Evolutionary conservation across 768 basidiomycete genomes (phyloP).

Genomic region (Mycena vulgaris): DNA sequence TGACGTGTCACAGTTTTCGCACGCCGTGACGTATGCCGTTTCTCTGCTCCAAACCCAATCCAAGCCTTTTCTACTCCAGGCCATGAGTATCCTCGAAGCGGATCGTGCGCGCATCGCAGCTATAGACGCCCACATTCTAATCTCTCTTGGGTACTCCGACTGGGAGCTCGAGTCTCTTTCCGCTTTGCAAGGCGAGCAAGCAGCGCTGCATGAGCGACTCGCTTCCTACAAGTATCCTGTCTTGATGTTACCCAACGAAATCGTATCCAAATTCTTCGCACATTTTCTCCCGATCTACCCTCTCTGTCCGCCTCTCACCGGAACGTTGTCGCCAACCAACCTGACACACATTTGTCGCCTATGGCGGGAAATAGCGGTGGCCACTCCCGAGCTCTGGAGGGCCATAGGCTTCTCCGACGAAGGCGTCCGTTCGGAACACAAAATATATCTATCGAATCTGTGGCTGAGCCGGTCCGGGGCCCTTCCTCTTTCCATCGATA

Average conservation of each 20-base stretch:
- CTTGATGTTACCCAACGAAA: background rate
- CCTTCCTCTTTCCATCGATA: background rate
- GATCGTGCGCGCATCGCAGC: no score
- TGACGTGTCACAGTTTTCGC: no score
- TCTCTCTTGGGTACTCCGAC: no score
- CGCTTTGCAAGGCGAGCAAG: background rate
- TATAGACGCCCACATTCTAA: no score
- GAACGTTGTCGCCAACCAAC: background rate
- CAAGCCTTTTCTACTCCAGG: no score
- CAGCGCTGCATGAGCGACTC: background rate
- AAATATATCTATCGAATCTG: no score
- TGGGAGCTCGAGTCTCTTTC: no score
- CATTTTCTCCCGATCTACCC: background rate
- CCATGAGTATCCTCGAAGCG: no score
- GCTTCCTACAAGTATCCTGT: background rate
- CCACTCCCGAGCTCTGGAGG: slow-evolving; percentile 3
- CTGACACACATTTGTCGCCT: slow-evolving; percentile 3
- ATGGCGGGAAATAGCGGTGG: slow-evolving; percentile 12
- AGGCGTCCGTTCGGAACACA: no score
- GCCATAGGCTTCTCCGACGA: no score
- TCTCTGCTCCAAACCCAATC: no score
- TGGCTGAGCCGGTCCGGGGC: background rate
- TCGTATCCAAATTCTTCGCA: background rate
- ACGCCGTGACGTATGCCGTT: no score
- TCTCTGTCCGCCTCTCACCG: background rate